These are phyloP conservation scores for Solanum megistacrolobum DNA, from an alignment of 257 asterid species.

Conservation along the genomic window DNA sequence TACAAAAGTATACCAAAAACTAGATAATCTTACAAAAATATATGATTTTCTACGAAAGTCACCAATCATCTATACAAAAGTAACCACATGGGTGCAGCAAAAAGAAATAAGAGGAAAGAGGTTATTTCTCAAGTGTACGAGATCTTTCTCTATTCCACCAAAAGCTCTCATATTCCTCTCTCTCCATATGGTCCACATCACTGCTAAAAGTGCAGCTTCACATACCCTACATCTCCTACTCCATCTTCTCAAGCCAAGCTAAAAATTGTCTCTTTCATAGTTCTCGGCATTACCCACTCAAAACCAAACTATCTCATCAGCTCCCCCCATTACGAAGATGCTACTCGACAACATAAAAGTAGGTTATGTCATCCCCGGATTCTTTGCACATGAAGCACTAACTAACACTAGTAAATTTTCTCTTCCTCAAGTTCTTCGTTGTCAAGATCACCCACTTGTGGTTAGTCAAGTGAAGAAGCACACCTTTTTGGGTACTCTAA, in stretches of 20 bases:
- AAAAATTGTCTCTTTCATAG: neutral
- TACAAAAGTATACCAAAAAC: neutral
- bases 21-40: too few relatives aligned
- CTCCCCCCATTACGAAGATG: neutral
- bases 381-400: neutral
- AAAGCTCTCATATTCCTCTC: neutral
- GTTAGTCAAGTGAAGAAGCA: neutral
- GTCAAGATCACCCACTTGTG: neutral
- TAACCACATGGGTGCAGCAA: neutral
- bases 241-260: neutral
- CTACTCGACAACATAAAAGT: neutral
- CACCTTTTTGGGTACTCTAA: neutral
- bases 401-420: neutral
- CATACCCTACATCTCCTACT: neutral
- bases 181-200: neutral
- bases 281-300: neutral
- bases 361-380: neutral
- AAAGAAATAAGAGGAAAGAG: neutral
- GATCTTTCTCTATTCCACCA: neutral
- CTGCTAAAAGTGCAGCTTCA: neutral
- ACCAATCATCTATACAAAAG: neutral
- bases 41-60: neutral
- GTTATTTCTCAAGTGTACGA: neutral
- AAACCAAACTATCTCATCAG: neutral
- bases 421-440: neutral